Evolutionary conservation across 257 asterid genomes (phyloP).

Genomic region (Lithospermum erythrorhizon): DNA sequence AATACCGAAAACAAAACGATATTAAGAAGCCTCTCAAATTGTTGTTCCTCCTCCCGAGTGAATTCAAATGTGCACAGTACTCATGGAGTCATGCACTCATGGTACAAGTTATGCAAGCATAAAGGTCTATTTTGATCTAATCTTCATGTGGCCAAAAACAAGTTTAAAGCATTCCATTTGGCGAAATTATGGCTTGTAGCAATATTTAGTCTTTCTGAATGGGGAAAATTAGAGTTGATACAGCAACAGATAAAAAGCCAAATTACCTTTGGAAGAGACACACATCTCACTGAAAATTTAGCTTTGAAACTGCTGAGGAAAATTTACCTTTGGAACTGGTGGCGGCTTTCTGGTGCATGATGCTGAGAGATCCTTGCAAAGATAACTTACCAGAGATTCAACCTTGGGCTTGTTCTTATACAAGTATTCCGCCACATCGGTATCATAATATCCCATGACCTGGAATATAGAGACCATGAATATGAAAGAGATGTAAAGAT

Average conservation of each 20-base stretch:
- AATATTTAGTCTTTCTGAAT: too few species aligned
- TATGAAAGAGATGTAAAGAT: not conserved
- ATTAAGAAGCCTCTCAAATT: too few species aligned
- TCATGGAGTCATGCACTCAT: too few species aligned
- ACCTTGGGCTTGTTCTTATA: constrained; percentile 53
- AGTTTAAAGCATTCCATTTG: too few species aligned
- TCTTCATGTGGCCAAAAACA: too few species aligned
- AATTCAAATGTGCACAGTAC: too few species aligned
- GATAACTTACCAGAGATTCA: constrained; percentile 44
- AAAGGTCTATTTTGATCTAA: too few species aligned
- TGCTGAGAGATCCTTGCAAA: constrained; percentile 80
- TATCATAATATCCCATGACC: constrained; percentile 92
- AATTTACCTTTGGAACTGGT: constrained; percentile 82
- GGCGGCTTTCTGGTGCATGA: constrained; percentile 78
- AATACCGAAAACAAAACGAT: too few species aligned
- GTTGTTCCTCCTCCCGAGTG: too few species aligned
- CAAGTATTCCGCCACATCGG: constrained; percentile 86
- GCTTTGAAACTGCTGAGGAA: not conserved
- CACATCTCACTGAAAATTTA: not conserved
- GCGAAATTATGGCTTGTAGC: too few species aligned
- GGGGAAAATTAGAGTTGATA: too few species aligned
- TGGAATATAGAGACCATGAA: constrained; percentile 22
- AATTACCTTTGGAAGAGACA: not conserved
- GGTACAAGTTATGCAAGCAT: too few species aligned
- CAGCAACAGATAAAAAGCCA: not conserved